Conservation (phyloP, 2,329 filamentous ascomycete species). For the Nothophoma quercina region DNA sequence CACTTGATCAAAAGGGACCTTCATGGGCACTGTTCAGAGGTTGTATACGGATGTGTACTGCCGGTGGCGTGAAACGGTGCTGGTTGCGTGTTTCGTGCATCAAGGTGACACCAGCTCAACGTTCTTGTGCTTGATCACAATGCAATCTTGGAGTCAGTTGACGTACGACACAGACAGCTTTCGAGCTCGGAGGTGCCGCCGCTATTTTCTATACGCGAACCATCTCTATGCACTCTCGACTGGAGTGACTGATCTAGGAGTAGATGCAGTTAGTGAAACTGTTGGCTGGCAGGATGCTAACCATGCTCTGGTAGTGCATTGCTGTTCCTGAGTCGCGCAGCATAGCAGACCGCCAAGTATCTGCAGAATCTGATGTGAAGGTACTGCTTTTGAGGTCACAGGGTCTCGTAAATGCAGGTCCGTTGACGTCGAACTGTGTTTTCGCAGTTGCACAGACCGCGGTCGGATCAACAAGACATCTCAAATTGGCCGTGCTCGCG, state of each 20-base stretch:
- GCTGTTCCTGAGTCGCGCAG: neutral
- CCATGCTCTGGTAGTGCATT: constrained; percentile 1
- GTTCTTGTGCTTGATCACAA: neutral
- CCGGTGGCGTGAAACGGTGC: constrained; percentile 7
- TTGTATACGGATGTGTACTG: neutral
- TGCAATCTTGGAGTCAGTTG: neutral
- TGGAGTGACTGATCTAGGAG: constrained; percentile 15
- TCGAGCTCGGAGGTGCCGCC: constrained; percentile 6
- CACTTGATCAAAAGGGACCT: neutral
- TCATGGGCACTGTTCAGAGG: constrained; percentile 1
- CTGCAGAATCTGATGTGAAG: constrained; percentile 8
- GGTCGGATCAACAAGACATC: constrained; percentile 17
- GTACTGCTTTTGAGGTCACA: constrained; percentile 15
- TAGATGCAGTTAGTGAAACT: constrained; percentile 29
- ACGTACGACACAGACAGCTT: neutral
- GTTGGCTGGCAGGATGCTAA: constrained; percentile 18
- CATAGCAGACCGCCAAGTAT: neutral
- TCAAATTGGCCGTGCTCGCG: constrained; percentile 18
- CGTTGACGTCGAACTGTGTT: constrained; percentile 4
- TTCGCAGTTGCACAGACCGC: constrained; percentile 3
- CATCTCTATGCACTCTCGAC: neutral
- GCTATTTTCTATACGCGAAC: constrained; percentile 4
- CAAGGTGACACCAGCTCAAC: neutral
- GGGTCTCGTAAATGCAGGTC: constrained; percentile 15
- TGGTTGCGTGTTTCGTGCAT: constrained; percentile 6